Percentiles rank a stretch among this genome's conserved stretches.
Evolutionary conservation across 345 rosid genomes (phyloP).

Genomic region (Mercurialis annua): DNA sequence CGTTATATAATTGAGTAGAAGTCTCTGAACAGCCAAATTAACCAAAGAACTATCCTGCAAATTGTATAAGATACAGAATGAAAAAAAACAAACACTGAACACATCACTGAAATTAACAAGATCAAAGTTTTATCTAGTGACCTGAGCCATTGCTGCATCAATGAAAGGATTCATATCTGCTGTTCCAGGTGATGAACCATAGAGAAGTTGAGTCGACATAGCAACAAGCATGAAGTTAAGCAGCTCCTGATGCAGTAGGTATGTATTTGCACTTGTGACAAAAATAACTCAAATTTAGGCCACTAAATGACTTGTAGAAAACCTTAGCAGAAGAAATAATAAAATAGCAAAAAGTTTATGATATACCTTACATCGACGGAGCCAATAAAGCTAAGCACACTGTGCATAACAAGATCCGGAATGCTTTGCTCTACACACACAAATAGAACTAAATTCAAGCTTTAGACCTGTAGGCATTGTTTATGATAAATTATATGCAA

Average conservation of each 20-base stretch:
- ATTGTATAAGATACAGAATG: constrained; percentile 8
- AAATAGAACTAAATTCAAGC: constrained; percentile 31
- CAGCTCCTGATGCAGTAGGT: constrained; percentile 85
- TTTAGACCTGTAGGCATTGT: not conserved
- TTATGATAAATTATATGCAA: no score
- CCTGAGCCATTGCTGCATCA: constrained; percentile 93
- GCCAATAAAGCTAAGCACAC: constrained; percentile 69
- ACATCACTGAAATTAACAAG: constrained; percentile 6
- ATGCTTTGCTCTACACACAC: constrained; percentile 64
- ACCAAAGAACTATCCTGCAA: constrained; percentile 73
- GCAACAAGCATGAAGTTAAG: constrained; percentile 78
- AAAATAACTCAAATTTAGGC: constrained; percentile 36
- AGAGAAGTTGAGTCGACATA: constrained; percentile 91
- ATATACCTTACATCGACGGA: constrained; percentile 74
- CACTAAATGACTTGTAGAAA: constrained; percentile 6
- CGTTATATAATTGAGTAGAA: constrained; percentile 66
- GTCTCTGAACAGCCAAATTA: constrained; percentile 53
- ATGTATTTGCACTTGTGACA: constrained; percentile 62
- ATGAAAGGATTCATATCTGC: constrained; percentile 77
- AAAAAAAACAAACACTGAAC: constrained; percentile 9
- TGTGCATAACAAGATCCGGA: constrained; percentile 69
- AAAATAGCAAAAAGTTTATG: constrained; percentile 3
- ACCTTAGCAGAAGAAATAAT: not conserved
- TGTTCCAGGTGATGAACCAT: constrained; percentile 68
- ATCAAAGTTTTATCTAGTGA: constrained; percentile 20